Evolutionary conservation across 1,139 yeast species (phyloP).

Genomic region (Candida sanyaensis): DNA sequence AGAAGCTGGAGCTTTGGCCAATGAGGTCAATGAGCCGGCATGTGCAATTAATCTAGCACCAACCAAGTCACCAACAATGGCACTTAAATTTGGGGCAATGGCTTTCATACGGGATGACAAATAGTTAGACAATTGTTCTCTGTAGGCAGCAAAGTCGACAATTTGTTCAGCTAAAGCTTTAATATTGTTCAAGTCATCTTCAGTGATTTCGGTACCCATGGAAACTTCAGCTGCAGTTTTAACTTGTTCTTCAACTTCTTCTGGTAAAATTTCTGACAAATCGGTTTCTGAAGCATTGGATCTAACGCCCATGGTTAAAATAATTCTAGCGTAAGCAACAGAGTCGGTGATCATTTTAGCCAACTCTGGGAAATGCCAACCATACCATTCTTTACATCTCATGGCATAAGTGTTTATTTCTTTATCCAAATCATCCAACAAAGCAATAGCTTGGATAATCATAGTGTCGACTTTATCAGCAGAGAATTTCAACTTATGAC

Average conservation of each 20-base stretch:
- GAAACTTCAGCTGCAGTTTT: constrained; percentile 93
- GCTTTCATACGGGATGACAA: constrained; percentile 95
- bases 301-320: constrained; percentile 92
- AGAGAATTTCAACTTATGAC: constrained; percentile 95
- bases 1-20: constrained; percentile 98
- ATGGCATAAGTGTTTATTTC: constrained; percentile 96
- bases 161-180: constrained; percentile 92
- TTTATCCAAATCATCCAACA: constrained; percentile 94
- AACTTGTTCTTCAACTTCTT: constrained; percentile 79
- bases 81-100: constrained; percentile 96
- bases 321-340: constrained; percentile 90
- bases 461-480: constrained; percentile 98
- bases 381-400: constrained; percentile 99
- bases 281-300: constrained; percentile 89
- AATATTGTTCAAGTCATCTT: constrained; percentile 89
- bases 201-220: constrained; percentile 98
- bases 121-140: constrained; percentile 84
- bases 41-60: constrained; percentile 98
- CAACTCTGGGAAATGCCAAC: constrained; percentile 99
- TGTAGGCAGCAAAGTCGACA: constrained; percentile 88
- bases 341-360: constrained; percentile 95
- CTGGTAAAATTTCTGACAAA: constrained; percentile 88
- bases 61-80: constrained; percentile 95
- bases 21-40: constrained; percentile 94
- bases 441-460: constrained; percentile 98